phyloP scores from a whole-genome alignment of 1,284 basidiomycete genomes.

The Laetiporus sulphureus region DNA sequence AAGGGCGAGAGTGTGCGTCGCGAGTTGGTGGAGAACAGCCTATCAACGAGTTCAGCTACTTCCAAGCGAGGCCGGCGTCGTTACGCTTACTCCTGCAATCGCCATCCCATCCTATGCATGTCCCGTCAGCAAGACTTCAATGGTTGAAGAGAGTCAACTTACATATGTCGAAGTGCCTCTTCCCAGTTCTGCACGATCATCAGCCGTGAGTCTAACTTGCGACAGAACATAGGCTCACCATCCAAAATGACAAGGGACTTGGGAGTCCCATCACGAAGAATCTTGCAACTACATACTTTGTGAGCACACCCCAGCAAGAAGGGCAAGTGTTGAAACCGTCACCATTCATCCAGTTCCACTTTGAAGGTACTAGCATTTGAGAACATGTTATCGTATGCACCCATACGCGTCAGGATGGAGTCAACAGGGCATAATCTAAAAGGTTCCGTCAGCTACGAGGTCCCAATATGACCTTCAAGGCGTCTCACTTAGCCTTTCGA shows the following conservation, averaged over 20 bases:
- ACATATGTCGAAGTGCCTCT: conserved; percentile 83
- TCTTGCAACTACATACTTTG: conserved; percentile 65
- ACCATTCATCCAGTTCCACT: conserved; percentile 95
- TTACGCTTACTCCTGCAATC: conserved; percentile 69
- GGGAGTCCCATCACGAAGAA: conserved; percentile 85
- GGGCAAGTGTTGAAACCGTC: conserved; percentile 8
- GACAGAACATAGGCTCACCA: conserved; percentile 41
- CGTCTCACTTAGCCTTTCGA: conserved; percentile 59
- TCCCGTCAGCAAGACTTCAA: conserved; percentile 16
- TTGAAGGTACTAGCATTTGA: conserved; percentile 93
- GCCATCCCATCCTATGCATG: conserved; percentile 84
- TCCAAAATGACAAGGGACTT: conserved; percentile 93
- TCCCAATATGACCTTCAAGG: neutral
- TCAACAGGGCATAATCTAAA: conserved; percentile 83
- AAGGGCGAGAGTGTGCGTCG: conserved; percentile 84
- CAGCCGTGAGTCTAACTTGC: conserved; percentile 1
- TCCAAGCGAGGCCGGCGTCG: neutral
- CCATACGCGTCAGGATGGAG: conserved; percentile 95
- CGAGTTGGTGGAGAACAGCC: conserved; percentile 89
- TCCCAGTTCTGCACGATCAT: conserved; percentile 67
- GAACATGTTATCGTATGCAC: conserved; percentile 97
- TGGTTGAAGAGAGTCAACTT: conserved; percentile 26
- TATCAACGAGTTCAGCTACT: too few species aligned
- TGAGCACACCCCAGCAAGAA: conserved; percentile 2
- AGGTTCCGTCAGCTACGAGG: conserved; percentile 2